Evolutionary conservation across 768 basidiomycete genomes (phyloP).

Genomic region (Mycena galopus): DNA sequence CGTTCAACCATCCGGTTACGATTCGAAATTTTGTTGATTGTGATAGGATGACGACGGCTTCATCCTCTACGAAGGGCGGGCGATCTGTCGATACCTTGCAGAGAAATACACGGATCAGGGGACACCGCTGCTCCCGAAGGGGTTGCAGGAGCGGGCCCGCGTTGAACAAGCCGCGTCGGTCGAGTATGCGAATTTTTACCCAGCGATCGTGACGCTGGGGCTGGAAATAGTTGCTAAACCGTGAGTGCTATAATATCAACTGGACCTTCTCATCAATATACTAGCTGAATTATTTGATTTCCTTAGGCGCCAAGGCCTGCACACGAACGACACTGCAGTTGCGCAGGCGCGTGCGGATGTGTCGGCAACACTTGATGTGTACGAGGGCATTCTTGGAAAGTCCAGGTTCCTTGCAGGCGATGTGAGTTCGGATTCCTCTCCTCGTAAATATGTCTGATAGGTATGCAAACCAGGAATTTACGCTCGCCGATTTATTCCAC

Average conservation of each 20-base stretch:
- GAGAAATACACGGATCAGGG: constrained; percentile 57
- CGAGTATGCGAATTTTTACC: constrained; percentile 60
- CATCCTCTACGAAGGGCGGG: constrained; percentile 56
- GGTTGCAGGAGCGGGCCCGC: constrained; percentile 39
- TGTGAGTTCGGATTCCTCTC: constrained; percentile 38
- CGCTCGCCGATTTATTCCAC: too few relatives aligned
- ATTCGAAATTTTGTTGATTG: too few relatives aligned
- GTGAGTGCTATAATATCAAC: constrained; percentile 37
- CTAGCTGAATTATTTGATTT: not conserved
- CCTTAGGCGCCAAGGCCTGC: constrained; percentile 29
- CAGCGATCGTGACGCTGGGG: constrained; percentile 49
- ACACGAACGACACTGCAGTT: constrained; percentile 47
- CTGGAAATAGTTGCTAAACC: constrained; percentile 58
- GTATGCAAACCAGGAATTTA: constrained; percentile 38
- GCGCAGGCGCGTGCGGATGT: constrained; percentile 38
- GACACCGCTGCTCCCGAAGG: constrained; percentile 52
- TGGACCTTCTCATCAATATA: not conserved
- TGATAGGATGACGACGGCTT: not conserved
- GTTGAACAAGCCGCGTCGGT: constrained; percentile 53
- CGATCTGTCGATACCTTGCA: constrained; percentile 61
- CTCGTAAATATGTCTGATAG: not conserved
- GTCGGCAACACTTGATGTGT: constrained; percentile 52
- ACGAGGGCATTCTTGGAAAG: constrained; percentile 59
- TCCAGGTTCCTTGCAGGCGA: constrained; percentile 58
- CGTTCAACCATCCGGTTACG: not conserved